phyloP scores from a whole-genome alignment of 345 rosid species.

The Hibiscus mutabilis region DNA sequence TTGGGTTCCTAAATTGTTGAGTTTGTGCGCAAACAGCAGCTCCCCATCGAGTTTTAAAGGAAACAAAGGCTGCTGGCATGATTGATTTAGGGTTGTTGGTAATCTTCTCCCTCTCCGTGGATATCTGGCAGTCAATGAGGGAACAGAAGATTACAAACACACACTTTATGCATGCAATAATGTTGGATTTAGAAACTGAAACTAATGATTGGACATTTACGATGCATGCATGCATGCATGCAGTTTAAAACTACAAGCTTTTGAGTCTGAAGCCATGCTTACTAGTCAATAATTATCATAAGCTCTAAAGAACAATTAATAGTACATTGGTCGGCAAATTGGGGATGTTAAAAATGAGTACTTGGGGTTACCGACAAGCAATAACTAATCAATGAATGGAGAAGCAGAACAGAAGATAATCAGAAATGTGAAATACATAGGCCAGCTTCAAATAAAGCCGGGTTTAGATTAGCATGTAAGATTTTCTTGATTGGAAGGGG shows the following conservation, averaged over 20 bases:
- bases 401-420: not conserved
- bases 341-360: not conserved
- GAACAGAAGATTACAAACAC: not conserved
- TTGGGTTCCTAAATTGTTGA: slow-evolving; percentile 82
- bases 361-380: not conserved
- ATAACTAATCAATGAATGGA: not conserved
- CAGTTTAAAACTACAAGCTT: not conserved
- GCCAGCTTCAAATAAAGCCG: not conserved
- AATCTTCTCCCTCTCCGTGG: slow-evolving; percentile 49
- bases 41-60: slow-evolving; percentile 84
- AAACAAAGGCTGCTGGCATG: slow-evolving; percentile 80
- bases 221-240: not conserved
- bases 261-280: not conserved
- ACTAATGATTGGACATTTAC: not conserved
- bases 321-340: not conserved
- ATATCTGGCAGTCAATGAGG: slow-evolving; percentile 41
- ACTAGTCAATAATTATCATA: not conserved
- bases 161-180: not conserved
- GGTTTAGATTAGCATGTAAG: not conserved
- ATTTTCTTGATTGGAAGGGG: not conserved
- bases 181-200: no score
- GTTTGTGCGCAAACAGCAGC: slow-evolving; percentile 95
- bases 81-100: slow-evolving; percentile 39
- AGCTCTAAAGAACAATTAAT: not conserved
- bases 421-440: not conserved